phyloP scores from a whole-genome alignment of 1,139 yeast genomes.

The Blastobotrys arbuscula region DNA sequence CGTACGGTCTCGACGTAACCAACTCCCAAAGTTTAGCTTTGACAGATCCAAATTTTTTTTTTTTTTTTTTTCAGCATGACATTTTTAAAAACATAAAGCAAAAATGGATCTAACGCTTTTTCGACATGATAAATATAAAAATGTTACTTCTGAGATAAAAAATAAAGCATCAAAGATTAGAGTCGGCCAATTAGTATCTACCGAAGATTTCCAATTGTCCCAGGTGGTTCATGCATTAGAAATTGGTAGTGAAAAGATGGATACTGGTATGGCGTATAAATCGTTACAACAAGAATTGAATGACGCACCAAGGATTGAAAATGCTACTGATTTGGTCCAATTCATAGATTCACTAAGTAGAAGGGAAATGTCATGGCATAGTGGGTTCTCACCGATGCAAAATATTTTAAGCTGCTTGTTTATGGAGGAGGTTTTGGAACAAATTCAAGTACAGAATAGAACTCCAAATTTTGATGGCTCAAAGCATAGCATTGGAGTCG shows the following conservation, averaged over 20 bases:
- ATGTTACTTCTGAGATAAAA: conserved; percentile 27
- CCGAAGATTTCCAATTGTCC: conserved; percentile 28
- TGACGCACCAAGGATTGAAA: conserved; percentile 22
- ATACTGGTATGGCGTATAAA: conserved; percentile 35
- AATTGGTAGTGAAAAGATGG: conserved; percentile 37
- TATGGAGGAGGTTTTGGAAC: conserved; percentile 30
- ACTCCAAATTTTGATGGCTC: background rate
- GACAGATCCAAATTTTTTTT: too few species aligned
- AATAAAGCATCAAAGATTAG: conserved; percentile 19
- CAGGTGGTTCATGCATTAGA: conserved; percentile 37
- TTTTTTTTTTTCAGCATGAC: conserved; percentile 1
- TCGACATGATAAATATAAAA: conserved; percentile 24
- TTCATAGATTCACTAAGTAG: conserved; percentile 31
- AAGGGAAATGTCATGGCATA: conserved; percentile 37
- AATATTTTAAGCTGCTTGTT: conserved; percentile 34
- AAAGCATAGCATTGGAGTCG: conserved; percentile 9
- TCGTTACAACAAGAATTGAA: conserved; percentile 26
- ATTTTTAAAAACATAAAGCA: background rate
- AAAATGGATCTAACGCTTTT: conserved; percentile 16
- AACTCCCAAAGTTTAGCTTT: background rate
- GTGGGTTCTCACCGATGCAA: conserved; percentile 35
- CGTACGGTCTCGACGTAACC: background rate
- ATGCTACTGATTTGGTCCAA: conserved; percentile 22
- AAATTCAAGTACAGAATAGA: conserved; percentile 14
- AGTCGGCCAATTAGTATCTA: conserved; percentile 30